Evolutionary conservation across 805 yeast genomes (phyloP), one percentile per base, ranked within the genome.

Genomic region (Lachancea sp.): DNA sequence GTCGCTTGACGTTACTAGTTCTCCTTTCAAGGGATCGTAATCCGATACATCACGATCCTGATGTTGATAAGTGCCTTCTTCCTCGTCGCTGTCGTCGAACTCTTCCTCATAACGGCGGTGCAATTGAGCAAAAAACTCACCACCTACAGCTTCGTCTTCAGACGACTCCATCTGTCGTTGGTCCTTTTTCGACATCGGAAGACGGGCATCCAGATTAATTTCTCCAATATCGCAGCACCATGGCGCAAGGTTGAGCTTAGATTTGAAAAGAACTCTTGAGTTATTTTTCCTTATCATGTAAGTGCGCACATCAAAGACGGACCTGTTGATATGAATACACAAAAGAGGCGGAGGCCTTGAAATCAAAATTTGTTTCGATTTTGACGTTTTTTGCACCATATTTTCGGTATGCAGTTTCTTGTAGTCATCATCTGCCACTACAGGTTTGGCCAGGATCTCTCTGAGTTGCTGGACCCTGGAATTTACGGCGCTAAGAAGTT

Each of bases 281-380:
- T 85, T 79, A 61, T 90, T 90, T 62, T 91, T 91, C 51, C 86
- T 77, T 22, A 88, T 84, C 71, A 77, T 78, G 49, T 85, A 93
- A 0, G 95, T 85, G 45, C 78, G 70, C 45, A 93, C 86, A 63
- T 91, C 97, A 63, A 89, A 91, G 12, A 87, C 96, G 2, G 96
- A 87, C 58, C 99, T 77, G 62, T 91, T 91, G 50, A 91, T 84
- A 63, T 93, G 98, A 36, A 91, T 75, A 44, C 91, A 78, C 38
- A 91, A 70, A 45, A 87, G 72, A 10, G 89, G 83, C 1, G 97
- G 95, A 0, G 93, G 91, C 56, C 90, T 74, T 18, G 88, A 75
- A 51, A 89, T 76, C 56, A 78, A 73, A 19, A 82, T 82, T 59
- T 90, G 96, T 62, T 89, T 90, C 2, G 90, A 81, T 65, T 91